Base-by-base conservation (phyloP, 371 early-diverging fungal species). In the Circinella umbellata region DNA sequence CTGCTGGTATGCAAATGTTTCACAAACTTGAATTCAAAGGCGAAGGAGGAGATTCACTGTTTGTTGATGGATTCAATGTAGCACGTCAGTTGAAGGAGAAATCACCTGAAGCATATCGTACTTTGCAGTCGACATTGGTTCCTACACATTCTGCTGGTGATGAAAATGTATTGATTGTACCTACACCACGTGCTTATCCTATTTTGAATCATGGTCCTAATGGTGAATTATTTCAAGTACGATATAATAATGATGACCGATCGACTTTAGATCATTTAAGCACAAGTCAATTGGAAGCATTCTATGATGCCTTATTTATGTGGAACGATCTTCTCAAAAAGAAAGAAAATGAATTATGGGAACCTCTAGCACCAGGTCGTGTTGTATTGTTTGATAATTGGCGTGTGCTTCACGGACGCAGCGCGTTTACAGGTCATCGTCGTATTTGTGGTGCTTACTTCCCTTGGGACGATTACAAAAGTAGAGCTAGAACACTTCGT, bases 241-340 rank as follows among this genome's bases (percentile, higher is more conserved):
- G 96, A 15, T 96, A 90, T 82, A 96, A 96, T 80, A 94, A 95
- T 67, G 90, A 95, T 69, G 95, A 95, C 76, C 88, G 96, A 7
- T 91, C 92, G 4, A 85, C 89, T 0, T 60, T 95, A 38, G 72
- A 83, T 63, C 88, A 87, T 66, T 74, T 86, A 42, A 73, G 73
- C 35, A 64, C 83, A 0, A 77, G 85, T 2, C 82, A 90, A 39
- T 74, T 92, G 6, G 83, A 83, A 15, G 76, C 79, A 27, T 95
- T 93, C 70, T 95, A 96, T 65, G 81, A 82, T 9, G 94, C 96
- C 1, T 73, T 95, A 63, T 83, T 86, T 63, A 76, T 86, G 60
- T 95, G 94, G 94, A 87, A 87, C 64, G 69, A 74, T n/a, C 57
- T 93, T n/a, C 55, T 94, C 39, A 79, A 79, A 18, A 81, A 88